Evolutionary conservation across 2,329 filamentous ascomycete genomes (phyloP).

Genomic region (Lecanoromycetidae sp.): DNA sequence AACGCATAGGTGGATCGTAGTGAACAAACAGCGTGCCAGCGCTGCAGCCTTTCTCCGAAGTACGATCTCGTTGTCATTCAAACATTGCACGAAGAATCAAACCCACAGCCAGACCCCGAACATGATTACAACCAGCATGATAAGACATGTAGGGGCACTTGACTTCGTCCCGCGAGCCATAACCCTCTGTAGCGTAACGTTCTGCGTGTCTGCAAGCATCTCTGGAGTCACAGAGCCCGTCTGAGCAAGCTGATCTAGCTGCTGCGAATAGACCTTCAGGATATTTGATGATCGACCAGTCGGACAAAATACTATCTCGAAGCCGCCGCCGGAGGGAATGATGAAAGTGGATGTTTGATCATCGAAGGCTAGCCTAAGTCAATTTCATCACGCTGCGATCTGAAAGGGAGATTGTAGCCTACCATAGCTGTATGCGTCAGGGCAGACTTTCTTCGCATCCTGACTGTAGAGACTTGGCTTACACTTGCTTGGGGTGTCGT

Average conservation of each 20-base stretch:
- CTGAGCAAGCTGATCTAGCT: constrained; percentile 14
- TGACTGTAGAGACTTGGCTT: constrained; percentile 55
- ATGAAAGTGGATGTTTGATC: constrained; percentile 47
- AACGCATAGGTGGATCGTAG: neutral
- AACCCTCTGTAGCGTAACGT: constrained; percentile 3
- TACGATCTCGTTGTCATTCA: too few species aligned
- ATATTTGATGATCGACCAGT: constrained; percentile 26
- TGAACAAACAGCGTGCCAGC: neutral
- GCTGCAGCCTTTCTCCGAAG: too few species aligned
- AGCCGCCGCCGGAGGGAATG: constrained; percentile 55
- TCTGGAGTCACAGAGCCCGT: constrained; percentile 11
- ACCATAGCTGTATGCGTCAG: constrained; percentile 74
- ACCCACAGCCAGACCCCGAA: neutral
- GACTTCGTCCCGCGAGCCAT: neutral
- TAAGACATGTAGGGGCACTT: neutral
- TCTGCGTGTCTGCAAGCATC: constrained; percentile 10
- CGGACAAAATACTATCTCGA: constrained; percentile 69
- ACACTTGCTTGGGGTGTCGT: constrained; percentile 52
- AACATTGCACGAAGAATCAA: neutral
- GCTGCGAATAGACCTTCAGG: constrained; percentile 15
- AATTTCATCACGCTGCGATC: constrained; percentile 35
- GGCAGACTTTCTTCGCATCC: constrained; percentile 61
- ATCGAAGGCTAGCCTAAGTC: constrained; percentile 37
- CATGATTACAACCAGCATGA: neutral
- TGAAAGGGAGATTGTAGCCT: constrained; percentile 41